Evolutionary conservation across 2,329 filamentous ascomycete genomes (phyloP), one percentile per base, ranked within the genome.

Genomic region (Paramyrothecium sp.): DNA sequence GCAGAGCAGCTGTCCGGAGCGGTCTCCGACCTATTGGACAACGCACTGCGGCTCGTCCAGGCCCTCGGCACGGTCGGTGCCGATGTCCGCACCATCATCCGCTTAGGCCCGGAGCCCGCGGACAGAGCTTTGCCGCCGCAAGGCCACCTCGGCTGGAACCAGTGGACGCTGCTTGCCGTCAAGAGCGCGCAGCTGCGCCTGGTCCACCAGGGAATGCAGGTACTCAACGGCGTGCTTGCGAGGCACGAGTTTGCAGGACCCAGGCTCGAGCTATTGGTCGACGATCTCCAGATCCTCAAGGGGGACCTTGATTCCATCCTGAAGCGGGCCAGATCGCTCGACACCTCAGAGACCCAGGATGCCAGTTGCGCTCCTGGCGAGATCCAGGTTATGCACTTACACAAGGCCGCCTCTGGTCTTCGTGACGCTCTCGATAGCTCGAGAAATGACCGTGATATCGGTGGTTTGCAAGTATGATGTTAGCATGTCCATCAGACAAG

Each of bases 111-210:
- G 13, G 38, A 16, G n/a, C 38, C 38, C 5, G 13, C 38, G 38
- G 38, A 44, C n/a, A 19, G n/a, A 16, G 13, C n/a, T 16, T 19
- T 19, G 5, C 13, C 38, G 5, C n/a, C 38, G 13, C 38, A 44
- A 44, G 38, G 38, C 13, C 13, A 16, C 4, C 38, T 44, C 7
- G 38, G 93, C 56, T 85, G 84, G 58, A 81, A 82, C 16, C 77
- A 95, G 10, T 92, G 90, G 89, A 90, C 88, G 0, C 82, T 89
- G 59, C 78, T 95, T 16, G 91, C 91, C 50, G 89, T 82, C 20
- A 91, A 93, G 69, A 77, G 79, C 33, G 74, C 77, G 19, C 81
- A 82, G 50, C 76, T 89, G 16, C 80, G 81, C 51, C 85, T 85
- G 61, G 82, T 89, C 58, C 75, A 78, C 22, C 87, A 92, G 65